Evolutionary conservation across 345 rosid species (phyloP).

Genomic region (Laguncularia racemosa): DNA sequence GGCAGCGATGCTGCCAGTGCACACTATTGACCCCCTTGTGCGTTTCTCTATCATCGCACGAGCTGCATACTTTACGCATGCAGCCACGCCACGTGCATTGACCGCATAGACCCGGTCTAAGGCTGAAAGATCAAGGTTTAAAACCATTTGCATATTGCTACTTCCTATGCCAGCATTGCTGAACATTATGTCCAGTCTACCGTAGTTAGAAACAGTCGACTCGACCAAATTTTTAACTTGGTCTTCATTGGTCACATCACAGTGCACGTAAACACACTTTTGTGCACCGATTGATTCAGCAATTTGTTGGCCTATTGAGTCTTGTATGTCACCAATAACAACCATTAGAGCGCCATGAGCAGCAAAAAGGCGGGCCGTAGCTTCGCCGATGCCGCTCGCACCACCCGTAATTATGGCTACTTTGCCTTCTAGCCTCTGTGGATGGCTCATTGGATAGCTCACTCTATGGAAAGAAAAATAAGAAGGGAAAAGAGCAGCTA

Average conservation of each 20-base stretch:
- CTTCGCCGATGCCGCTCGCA: constrained; percentile 16
- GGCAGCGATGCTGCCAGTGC: constrained; percentile 19
- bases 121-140: constrained; percentile 10
- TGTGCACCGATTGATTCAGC: constrained; percentile 10
- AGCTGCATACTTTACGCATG: constrained; percentile 22
- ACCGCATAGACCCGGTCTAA: constrained; percentile 14
- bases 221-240: constrained; percentile 15
- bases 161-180: constrained; percentile 19
- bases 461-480: no score
- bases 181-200: constrained; percentile 24
- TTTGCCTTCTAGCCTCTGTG: constrained; percentile 10
- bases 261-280: constrained; percentile 10
- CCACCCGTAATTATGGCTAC: constrained; percentile 25
- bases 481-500: no score
- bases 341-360: constrained; percentile 10
- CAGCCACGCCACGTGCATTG: constrained; percentile 17
- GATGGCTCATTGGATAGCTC: no score
- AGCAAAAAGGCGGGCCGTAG: constrained; percentile 7
- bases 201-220: constrained; percentile 10
- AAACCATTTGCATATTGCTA: constrained; percentile 9
- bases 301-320: constrained; percentile 13
- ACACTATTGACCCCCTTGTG: constrained; percentile 21
- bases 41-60: constrained; percentile 22
- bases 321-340: constrained; percentile 20
- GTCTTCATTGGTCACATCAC: constrained; percentile 22